Evolutionary conservation across 2,329 filamentous ascomycete species (phyloP).

Genomic region (Sclerotinia trifoliorum): DNA sequence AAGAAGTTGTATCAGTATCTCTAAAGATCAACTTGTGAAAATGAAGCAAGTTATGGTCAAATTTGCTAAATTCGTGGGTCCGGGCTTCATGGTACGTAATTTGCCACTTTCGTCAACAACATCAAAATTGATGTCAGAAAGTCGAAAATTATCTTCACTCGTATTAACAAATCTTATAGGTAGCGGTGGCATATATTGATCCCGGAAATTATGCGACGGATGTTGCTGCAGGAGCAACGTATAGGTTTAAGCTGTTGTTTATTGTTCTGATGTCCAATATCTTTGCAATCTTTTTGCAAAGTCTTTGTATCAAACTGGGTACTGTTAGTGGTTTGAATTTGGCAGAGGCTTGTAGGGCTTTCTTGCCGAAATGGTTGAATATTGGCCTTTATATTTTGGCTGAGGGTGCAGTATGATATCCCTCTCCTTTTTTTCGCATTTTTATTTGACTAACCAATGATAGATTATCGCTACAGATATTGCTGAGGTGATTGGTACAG

Average conservation of each 20-base stretch:
- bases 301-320: constrained; percentile 55
- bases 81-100: constrained; percentile 43
- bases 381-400: constrained; percentile 53
- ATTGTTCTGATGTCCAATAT: constrained; percentile 57
- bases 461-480: constrained; percentile 58
- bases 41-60: constrained; percentile 28
- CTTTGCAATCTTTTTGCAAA: constrained; percentile 58
- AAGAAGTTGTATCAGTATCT: constrained; percentile 14
- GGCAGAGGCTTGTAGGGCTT: constrained; percentile 50
- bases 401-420: constrained; percentile 46
- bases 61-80: constrained; percentile 53
- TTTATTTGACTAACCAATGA: constrained; percentile 21
- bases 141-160: background rate
- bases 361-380: constrained; percentile 53
- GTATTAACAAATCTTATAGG: constrained; percentile 28
- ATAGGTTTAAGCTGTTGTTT: constrained; percentile 54
- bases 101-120: background rate
- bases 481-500: constrained; percentile 63
- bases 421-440: background rate
- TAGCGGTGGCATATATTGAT: constrained; percentile 44
- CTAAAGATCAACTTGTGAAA: constrained; percentile 26
- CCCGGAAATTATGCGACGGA: constrained; percentile 57
- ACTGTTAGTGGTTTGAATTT: constrained; percentile 55
- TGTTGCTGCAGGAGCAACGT: constrained; percentile 55
- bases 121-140: background rate